Conservation (phyloP, 2,329 filamentous ascomycete genomes). For the Xenoacremonium recifei region DNA sequence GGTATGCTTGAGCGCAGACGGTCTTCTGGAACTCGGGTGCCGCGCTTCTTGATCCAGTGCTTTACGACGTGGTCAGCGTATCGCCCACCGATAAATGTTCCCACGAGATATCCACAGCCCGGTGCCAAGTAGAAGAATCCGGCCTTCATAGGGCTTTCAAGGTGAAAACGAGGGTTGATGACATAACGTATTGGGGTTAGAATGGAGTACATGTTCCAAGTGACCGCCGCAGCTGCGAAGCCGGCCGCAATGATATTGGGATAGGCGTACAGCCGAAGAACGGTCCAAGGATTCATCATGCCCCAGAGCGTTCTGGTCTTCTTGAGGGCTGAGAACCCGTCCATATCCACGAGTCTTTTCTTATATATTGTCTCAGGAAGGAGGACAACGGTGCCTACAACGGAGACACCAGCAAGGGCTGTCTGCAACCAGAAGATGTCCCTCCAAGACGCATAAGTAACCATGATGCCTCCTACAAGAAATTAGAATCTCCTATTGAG, state of each 20-base stretch:
- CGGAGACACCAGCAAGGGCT: conserved; percentile 60
- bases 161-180: conserved; percentile 70
- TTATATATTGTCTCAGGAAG: conserved; percentile 72
- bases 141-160: conserved; percentile 63
- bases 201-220: conserved; percentile 70
- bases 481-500: too few species aligned
- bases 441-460: conserved; percentile 73
- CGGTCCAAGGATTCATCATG: conserved; percentile 66
- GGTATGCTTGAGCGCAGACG: conserved; percentile 58
- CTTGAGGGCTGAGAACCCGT: conserved; percentile 46
- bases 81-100: conserved; percentile 70
- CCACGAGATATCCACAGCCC: conserved; percentile 66
- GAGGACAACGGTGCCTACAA: conserved; percentile 60
- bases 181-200: conserved; percentile 69
- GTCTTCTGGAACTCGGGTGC: conserved; percentile 65
- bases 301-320: conserved; percentile 55
- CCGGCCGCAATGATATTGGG: conserved; percentile 63
- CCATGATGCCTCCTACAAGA: conserved; percentile 76
- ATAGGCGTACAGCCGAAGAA: conserved; percentile 63
- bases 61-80: conserved; percentile 68
- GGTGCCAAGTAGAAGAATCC: conserved; percentile 75
- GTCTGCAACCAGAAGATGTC: conserved; percentile 78
- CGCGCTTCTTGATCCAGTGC: conserved; percentile 59
- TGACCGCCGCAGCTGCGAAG: conserved; percentile 59
- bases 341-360: conserved; percentile 60